phyloP scores from a whole-genome alignment of 345 rosid genomes.

The Psidium guajava region DNA sequence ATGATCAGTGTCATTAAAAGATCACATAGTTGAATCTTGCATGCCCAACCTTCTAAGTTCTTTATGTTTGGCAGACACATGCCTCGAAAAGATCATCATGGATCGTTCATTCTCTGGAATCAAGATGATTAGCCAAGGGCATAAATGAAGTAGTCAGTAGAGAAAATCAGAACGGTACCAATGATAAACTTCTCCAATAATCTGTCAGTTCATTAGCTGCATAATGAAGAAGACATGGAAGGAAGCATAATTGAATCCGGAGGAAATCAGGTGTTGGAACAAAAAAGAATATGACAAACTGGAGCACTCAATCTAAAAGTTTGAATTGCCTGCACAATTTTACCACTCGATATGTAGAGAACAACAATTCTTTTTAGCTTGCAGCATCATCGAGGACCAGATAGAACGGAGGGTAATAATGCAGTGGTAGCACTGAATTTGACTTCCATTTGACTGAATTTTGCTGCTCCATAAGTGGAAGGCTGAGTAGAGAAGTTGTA shows the following conservation, averaged over 20 bases:
- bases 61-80: neutral
- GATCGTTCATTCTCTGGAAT: neutral
- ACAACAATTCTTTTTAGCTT: neutral
- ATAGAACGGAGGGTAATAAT: neutral
- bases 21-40: neutral
- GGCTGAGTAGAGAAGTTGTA: neutral
- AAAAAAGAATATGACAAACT: neutral
- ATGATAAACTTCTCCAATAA: neutral
- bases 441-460: neutral
- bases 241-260: neutral
- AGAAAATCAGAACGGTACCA: neutral
- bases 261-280: neutral
- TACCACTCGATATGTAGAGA: neutral
- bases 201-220: neutral
- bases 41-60: neutral
- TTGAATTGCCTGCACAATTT: neutral
- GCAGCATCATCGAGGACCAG: neutral
- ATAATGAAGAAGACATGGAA: neutral
- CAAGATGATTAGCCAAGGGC: neutral
- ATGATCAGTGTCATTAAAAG: neutral
- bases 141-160: neutral
- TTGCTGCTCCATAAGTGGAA: neutral
- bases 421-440: neutral
- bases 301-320: rapidly evolving
- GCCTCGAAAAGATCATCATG: neutral